A percentile compares a stretch with the other conserved stretches of the same genome.
These are phyloP conservation scores for Aspergillus puulaauensis DNA, from an alignment of 2,329 filamentous ascomycete genomes.

Conservation along the genomic window DNA sequence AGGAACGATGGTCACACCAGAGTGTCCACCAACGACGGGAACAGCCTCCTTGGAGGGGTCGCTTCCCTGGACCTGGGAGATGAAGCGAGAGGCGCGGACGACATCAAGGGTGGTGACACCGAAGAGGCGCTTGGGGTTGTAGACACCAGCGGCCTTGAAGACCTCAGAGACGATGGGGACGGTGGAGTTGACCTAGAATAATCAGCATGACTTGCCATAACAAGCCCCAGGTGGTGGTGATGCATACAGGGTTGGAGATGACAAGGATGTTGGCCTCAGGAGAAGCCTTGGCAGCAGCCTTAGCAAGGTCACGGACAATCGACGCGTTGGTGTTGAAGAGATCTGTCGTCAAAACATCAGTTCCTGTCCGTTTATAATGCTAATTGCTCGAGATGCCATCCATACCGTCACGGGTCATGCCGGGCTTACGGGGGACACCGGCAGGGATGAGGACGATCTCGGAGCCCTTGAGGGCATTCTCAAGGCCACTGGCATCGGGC, in stretches of 20 bases:
- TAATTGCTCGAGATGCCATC: neutral
- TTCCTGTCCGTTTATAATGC: neutral
- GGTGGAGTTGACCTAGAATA: slow-evolving; percentile 81
- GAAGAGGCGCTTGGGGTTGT: slow-evolving; percentile 99
- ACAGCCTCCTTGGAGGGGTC: slow-evolving; percentile 93
- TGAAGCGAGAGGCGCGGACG: slow-evolving; percentile 96
- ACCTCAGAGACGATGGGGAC: slow-evolving; percentile 97
- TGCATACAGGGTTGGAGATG: slow-evolving; percentile 87
- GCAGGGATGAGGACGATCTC: slow-evolving; percentile 97
- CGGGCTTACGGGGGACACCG: slow-evolving; percentile 97
- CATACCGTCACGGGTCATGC: slow-evolving; percentile 94
- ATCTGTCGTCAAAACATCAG: slow-evolving; percentile 52
- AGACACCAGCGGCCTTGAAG: slow-evolving; percentile 92
- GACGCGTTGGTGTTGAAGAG: slow-evolving; percentile 99
- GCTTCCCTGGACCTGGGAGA: slow-evolving; percentile 86
- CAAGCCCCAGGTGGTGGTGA: neutral
- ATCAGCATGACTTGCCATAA: slow-evolving; percentile 6
- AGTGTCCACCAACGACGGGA: slow-evolving; percentile 95
- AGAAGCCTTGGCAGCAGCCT: slow-evolving; percentile 83
- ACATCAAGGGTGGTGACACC: slow-evolving; percentile 99
- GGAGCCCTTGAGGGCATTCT: slow-evolving; percentile 75
- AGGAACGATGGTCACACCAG: slow-evolving; percentile 95
- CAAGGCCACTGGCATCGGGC: slow-evolving; percentile 71
- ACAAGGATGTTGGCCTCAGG: slow-evolving; percentile 94
- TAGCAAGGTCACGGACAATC: slow-evolving; percentile 97